Percentiles rank a stretch among this genome's conserved stretches.
Conservation (phyloP, 2,329 filamentous ascomycete species). For the Fusarium chlamydosporum region DNA sequence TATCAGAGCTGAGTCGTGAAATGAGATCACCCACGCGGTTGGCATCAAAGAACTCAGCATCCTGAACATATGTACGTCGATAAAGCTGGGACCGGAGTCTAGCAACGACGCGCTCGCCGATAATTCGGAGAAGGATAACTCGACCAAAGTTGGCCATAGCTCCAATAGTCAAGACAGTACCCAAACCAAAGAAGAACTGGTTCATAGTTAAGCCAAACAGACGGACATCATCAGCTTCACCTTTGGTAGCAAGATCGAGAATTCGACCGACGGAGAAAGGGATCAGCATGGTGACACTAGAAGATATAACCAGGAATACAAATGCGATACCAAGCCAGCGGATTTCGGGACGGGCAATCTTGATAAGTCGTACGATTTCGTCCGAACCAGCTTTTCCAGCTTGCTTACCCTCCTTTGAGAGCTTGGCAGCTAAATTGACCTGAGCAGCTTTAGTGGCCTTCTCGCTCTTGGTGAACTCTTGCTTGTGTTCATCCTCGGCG, state of each 20-base stretch:
- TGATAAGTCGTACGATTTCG: constrained; percentile 89
- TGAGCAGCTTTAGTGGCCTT: constrained; percentile 89
- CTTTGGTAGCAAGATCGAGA: constrained; percentile 88
- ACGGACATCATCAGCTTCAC: constrained; percentile 73
- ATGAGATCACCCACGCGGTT: constrained; percentile 97
- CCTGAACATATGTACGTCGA: constrained; percentile 92
- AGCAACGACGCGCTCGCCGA: constrained; percentile 94
- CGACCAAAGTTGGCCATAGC: constrained; percentile 93
- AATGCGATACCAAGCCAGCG: constrained; percentile 85
- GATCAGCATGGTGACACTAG: constrained; percentile 93
- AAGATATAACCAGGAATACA: constrained; percentile 87
- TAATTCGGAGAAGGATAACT: constrained; percentile 91
- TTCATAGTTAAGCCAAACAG: constrained; percentile 87
- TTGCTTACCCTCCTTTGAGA: constrained; percentile 83
- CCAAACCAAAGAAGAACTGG: constrained; percentile 90
- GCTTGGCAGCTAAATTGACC: constrained; percentile 87
- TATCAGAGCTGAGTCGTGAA: constrained; percentile 94
- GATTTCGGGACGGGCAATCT: constrained; percentile 88
- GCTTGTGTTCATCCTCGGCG: constrained; percentile 55
- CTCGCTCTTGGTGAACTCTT: constrained; percentile 76
- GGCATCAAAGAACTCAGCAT: constrained; percentile 98
- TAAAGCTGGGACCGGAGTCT: constrained; percentile 91
- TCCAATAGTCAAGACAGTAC: constrained; percentile 81
- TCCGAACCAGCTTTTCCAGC: constrained; percentile 71
- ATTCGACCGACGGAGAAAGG: constrained; percentile 98